These are phyloP conservation scores for Samsoniella hepiali DNA, from an alignment of 2,329 filamentous ascomycete genomes.

Conservation along the genomic window DNA sequence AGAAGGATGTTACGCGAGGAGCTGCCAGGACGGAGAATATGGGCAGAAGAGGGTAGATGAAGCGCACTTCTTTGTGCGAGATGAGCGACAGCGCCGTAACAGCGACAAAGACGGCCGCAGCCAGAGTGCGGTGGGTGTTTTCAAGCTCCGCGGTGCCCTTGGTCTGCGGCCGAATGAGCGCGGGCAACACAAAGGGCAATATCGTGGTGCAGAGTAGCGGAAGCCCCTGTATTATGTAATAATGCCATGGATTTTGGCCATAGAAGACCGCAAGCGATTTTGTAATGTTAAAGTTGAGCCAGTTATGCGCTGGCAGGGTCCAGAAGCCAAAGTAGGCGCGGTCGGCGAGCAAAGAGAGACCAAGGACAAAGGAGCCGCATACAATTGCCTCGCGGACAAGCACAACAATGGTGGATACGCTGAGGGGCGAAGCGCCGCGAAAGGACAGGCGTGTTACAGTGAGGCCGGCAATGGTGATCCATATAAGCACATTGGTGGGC, in stretches of 20 bases:
- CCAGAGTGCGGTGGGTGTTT: constrained; percentile 38
- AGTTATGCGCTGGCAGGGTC: constrained; percentile 85
- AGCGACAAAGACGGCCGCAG: constrained; percentile 57
- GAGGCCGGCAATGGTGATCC: constrained; percentile 59
- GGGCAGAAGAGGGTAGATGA: constrained; percentile 89
- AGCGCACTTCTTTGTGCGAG: constrained; percentile 94
- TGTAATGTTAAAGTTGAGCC: constrained; percentile 85
- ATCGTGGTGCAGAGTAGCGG: constrained; percentile 82
- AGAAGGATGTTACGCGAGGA: constrained; percentile 62
- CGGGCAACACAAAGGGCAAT: constrained; percentile 70
- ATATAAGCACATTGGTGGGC: constrained; percentile 86
- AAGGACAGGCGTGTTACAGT: constrained; percentile 43
- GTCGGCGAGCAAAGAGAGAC: constrained; percentile 65
- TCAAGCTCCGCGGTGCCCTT: constrained; percentile 34
- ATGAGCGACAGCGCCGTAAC: constrained; percentile 68
- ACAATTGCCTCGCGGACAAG: constrained; percentile 62
- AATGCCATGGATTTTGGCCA: constrained; percentile 84
- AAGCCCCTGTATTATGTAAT: constrained; percentile 87
- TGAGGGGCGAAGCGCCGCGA: constrained; percentile 39
- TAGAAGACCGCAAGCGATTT: constrained; percentile 91
- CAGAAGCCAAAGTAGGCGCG: constrained; percentile 77
- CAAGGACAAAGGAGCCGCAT: constrained; percentile 61
- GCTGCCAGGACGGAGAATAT: constrained; percentile 80
- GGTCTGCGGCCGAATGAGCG: constrained; percentile 53
- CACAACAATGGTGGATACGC: constrained; percentile 42